Conservation (phyloP, 768 basidiomycete species). For the Xerocomellus amylosporus region DNA sequence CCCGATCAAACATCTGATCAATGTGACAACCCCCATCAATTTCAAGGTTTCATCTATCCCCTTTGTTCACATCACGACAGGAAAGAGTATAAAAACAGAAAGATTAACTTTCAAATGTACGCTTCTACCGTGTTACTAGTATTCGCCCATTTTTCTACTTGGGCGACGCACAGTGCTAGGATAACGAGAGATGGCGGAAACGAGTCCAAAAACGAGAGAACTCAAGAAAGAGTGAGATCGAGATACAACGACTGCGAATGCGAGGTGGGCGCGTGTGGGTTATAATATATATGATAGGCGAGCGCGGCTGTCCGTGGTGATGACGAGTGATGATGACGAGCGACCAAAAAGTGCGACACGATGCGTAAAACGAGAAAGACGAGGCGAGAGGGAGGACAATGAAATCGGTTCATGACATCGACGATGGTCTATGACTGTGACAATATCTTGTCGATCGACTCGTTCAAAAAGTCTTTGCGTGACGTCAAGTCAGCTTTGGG, state of each 20-base stretch:
- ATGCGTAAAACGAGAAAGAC: neutral
- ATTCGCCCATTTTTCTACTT: neutral
- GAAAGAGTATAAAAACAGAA: neutral
- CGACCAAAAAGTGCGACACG: slow-evolving; percentile 5
- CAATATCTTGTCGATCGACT: slow-evolving; percentile 89
- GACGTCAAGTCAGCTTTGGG: slow-evolving; percentile 88
- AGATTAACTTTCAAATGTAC: slow-evolving; percentile 3
- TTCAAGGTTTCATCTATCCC: no score
- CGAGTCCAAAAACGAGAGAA: neutral
- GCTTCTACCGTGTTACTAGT: neutral
- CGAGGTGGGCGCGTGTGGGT: neutral
- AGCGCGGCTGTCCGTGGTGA: neutral
- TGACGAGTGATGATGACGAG: slow-evolving; percentile 2
- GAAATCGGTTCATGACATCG: neutral
- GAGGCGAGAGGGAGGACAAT: neutral
- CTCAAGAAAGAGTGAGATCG: neutral
- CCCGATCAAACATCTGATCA: no score
- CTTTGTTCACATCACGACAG: neutral
- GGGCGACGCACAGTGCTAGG: neutral
- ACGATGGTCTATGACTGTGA: slow-evolving; percentile 65
- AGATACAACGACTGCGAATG: slow-evolving; percentile 1
- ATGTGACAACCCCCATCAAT: no score
- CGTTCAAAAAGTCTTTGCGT: slow-evolving; percentile 89
- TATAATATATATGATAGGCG: slow-evolving; percentile 1
- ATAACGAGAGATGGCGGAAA: neutral